A percentile compares a stretch with the other conserved stretches of the same genome.
phyloP scores from a whole-genome alignment of 805 yeast species.

The Yarrowia keelungensis region DNA sequence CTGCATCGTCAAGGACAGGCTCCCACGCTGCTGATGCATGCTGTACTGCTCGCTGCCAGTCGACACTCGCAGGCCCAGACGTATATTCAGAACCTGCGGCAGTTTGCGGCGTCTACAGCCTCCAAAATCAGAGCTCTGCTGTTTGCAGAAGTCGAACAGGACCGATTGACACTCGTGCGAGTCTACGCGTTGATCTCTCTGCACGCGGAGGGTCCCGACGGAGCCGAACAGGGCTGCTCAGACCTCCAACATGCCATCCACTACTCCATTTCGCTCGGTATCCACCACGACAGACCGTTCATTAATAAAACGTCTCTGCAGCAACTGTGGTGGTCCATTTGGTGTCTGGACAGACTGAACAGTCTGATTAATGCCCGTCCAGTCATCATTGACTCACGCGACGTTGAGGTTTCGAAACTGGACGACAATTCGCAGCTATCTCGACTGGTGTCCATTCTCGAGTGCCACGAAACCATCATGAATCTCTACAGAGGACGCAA shows the following conservation, averaged over 20 bases:
- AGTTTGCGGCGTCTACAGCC: conserved; percentile 49
- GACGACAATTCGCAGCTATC: conserved; percentile 48
- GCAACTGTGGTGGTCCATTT: conserved; percentile 53
- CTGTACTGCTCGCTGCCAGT: conserved; percentile 55
- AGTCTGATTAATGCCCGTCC: conserved; percentile 54
- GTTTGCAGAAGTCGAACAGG: conserved; percentile 53
- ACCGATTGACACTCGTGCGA: conserved; percentile 51
- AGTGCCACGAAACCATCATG: conserved; percentile 9
- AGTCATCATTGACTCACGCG: conserved; percentile 52
- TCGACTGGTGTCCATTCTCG: conserved; percentile 45
- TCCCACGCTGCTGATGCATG: conserved; percentile 54
- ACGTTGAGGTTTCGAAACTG: conserved; percentile 49
- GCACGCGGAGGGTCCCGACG: conserved; percentile 54
- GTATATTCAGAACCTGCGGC: conserved; percentile 48
- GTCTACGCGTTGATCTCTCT: conserved; percentile 52
- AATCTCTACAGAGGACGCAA: conserved; percentile 12
- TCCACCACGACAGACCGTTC: conserved; percentile 52
- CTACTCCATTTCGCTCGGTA: conserved; percentile 52
- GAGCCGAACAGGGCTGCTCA: conserved; percentile 51
- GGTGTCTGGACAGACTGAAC: conserved; percentile 53
- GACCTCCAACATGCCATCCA: conserved; percentile 53
- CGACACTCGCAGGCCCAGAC: conserved; percentile 52
- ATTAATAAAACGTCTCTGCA: conserved; percentile 48
- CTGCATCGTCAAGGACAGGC: conserved; percentile 50
- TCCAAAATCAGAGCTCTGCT: conserved; percentile 52